Percentiles rank a stretch among this genome's conserved stretches.
phyloP scores from a whole-genome alignment of 2,329 filamentous ascomycete species.

The Scleromitrula shiraiana region DNA sequence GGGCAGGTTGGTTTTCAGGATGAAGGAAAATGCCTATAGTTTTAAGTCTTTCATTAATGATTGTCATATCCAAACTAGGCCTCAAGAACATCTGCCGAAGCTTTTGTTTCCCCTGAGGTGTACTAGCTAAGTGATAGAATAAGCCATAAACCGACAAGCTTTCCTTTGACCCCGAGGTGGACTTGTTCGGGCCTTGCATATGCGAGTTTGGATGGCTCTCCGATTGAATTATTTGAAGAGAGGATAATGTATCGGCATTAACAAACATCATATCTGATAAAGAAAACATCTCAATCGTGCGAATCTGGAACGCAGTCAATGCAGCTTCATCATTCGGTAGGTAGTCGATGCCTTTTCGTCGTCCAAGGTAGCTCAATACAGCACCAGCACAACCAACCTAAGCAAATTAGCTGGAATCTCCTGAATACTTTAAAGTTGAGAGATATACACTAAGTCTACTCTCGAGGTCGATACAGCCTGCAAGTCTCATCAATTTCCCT shows the following conservation, averaged over 20 bases:
- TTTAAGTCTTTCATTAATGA: slow-evolving; percentile 65
- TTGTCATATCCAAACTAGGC: slow-evolving; percentile 58
- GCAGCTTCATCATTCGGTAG: slow-evolving; percentile 50
- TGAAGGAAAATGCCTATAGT: slow-evolving; percentile 60
- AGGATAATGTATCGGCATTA: slow-evolving; percentile 69
- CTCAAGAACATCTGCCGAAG: slow-evolving; percentile 77
- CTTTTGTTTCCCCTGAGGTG: slow-evolving; percentile 66
- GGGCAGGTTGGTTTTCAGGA: slow-evolving; percentile 53
- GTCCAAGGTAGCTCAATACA: slow-evolving; percentile 68
- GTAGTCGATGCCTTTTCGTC: slow-evolving; percentile 55
- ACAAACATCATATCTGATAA: slow-evolving; percentile 64
- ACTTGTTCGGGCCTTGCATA: slow-evolving; percentile 58
- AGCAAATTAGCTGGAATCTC: not conserved
- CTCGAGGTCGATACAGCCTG: slow-evolving; percentile 65
- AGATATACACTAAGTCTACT: slow-evolving; percentile 56
- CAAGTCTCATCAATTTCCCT: slow-evolving; percentile 59
- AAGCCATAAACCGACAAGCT: slow-evolving; percentile 77
- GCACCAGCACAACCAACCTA: slow-evolving; percentile 78
- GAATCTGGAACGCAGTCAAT: slow-evolving; percentile 50
- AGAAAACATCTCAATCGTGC: slow-evolving; percentile 65
- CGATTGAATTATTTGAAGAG: slow-evolving; percentile 76
- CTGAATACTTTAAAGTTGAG: not conserved
- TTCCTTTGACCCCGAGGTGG: slow-evolving; percentile 62
- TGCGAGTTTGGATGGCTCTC: slow-evolving; percentile 79
- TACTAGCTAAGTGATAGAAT: slow-evolving; percentile 66